phyloP scores from a whole-genome alignment of 352 stramenopile genomes.

The Phytophthora macrochlamydospora region DNA sequence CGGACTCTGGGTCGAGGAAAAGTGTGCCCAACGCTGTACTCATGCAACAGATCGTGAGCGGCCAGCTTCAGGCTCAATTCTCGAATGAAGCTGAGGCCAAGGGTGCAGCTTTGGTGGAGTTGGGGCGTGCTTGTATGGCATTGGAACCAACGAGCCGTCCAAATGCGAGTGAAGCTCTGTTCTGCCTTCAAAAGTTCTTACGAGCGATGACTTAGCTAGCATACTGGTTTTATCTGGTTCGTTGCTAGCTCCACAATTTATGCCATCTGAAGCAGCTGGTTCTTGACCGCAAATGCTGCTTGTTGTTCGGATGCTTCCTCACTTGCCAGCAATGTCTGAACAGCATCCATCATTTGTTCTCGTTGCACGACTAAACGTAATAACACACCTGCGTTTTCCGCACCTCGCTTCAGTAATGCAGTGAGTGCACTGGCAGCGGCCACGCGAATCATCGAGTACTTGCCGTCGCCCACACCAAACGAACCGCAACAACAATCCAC shows the following conservation, averaged over 20 bases:
- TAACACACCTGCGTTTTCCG: slow-evolving; percentile 36
- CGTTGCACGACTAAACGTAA: slow-evolving; percentile 55
- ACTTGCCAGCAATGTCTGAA: slow-evolving; percentile 50
- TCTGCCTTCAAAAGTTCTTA: not conserved
- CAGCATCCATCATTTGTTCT: slow-evolving; percentile 45
- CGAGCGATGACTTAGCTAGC: not conserved
- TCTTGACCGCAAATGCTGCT: slow-evolving; percentile 55
- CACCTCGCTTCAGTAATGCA: slow-evolving; percentile 43
- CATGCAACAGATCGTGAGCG: not conserved
- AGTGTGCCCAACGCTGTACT: not conserved
- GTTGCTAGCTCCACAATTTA: not conserved
- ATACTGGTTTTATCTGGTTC: not conserved
- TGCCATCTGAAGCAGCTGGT: slow-evolving; percentile 37
- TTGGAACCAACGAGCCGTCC: not conserved
- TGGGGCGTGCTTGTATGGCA: not conserved
- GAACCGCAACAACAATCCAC: slow-evolving; percentile 54
- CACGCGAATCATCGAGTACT: slow-evolving; percentile 77
- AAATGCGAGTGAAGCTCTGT: not conserved
- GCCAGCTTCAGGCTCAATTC: not conserved
- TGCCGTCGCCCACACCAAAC: slow-evolving; percentile 62
- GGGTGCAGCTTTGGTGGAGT: not conserved
- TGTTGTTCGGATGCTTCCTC: slow-evolving; percentile 73
- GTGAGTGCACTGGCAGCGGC: slow-evolving; percentile 56
- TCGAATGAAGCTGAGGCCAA: slow-evolving; percentile 1
- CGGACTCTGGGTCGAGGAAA: not conserved